phyloP scores from a whole-genome alignment of 2,329 filamentous ascomycete genomes.

The Trichoderma sp. region DNA sequence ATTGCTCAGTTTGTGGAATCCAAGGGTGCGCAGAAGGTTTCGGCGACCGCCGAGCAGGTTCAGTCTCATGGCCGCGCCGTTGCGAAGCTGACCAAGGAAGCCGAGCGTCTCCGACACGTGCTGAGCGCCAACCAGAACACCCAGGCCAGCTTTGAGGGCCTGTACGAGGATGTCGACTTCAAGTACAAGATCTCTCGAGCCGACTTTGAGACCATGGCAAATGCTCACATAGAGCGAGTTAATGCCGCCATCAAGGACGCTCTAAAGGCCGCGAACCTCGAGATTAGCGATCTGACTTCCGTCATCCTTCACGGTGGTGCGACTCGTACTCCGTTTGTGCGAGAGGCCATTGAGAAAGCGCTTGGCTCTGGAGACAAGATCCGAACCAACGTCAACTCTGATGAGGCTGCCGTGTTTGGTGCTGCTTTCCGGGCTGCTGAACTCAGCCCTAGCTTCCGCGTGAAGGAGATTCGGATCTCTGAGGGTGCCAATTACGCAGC shows the following conservation, averaged over 20 bases:
- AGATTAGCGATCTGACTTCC: conserved; percentile 77
- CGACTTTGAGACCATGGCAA: conserved; percentile 78
- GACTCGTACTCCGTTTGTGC: conserved; percentile 89
- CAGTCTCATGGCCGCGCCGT: conserved; percentile 78
- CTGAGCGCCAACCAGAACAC: conserved; percentile 91
- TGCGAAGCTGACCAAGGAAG: conserved; percentile 90
- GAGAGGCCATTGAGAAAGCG: conserved; percentile 79
- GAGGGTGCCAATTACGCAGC: conserved; percentile 76
- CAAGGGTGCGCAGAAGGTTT: conserved; percentile 65
- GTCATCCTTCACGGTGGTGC: conserved; percentile 92
- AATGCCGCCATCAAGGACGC: conserved; percentile 71
- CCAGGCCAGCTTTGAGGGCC: conserved; percentile 76
- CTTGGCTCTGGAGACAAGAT: conserved; percentile 76
- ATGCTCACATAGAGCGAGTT: conserved; percentile 69
- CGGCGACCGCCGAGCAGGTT: conserved; percentile 64
- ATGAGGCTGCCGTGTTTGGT: conserved; percentile 94
- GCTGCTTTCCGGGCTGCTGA: conserved; percentile 92
- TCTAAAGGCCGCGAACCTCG: conserved; percentile 71
- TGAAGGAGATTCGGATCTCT: conserved; percentile 90
- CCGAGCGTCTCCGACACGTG: conserved; percentile 82
- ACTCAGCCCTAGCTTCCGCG: conserved; percentile 91
- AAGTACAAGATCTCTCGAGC: conserved; percentile 82
- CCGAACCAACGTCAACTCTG: conserved; percentile 91
- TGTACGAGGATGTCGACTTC: conserved; percentile 92
- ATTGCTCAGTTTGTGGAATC: conserved; percentile 75